phyloP scores from a whole-genome alignment of 2,329 filamentous ascomycete species.

The Mycosphaerella sp. region DNA sequence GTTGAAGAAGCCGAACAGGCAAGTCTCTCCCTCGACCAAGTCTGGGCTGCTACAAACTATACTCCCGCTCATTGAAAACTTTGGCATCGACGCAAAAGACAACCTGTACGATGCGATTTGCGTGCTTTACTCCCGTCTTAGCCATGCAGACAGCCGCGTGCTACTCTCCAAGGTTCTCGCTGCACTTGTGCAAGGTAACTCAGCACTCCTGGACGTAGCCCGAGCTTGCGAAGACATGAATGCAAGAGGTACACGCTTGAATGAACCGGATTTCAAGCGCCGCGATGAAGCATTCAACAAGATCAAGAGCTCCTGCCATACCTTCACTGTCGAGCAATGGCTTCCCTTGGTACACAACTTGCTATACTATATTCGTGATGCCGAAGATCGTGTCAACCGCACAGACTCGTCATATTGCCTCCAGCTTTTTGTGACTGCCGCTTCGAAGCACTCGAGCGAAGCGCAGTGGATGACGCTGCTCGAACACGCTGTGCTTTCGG shows the following conservation, averaged over 20 bases:
- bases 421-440: constrained; percentile 64
- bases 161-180: constrained; percentile 66
- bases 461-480: constrained; percentile 52
- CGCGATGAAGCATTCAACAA: constrained; percentile 68
- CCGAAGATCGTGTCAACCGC: constrained; percentile 82
- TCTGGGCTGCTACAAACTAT: constrained; percentile 71
- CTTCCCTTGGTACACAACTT: constrained; percentile 81
- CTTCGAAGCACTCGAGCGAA: constrained; percentile 46
- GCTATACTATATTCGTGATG: constrained; percentile 76
- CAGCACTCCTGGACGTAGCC: constrained; percentile 57
- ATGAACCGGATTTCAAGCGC: constrained; percentile 81
- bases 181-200: constrained; percentile 61
- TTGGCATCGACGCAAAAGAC: constrained; percentile 28
- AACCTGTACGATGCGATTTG: constrained; percentile 68
- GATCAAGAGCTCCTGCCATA: constrained; percentile 59
- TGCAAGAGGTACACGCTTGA: constrained; percentile 66
- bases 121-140: constrained; percentile 84
- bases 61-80: constrained; percentile 55
- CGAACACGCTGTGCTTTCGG: constrained; percentile 61
- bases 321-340: constrained; percentile 70
- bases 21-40: constrained; percentile 78
- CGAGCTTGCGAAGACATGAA: constrained; percentile 73
- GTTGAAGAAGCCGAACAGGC: constrained; percentile 74
- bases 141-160: constrained; percentile 68
- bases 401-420: constrained; percentile 75